Evolutionary conservation across 371 early-diverging fungal genomes (phyloP), one percentile per base, ranked within the genome.

Genomic region (Syncephalastrum contaminatum): DNA sequence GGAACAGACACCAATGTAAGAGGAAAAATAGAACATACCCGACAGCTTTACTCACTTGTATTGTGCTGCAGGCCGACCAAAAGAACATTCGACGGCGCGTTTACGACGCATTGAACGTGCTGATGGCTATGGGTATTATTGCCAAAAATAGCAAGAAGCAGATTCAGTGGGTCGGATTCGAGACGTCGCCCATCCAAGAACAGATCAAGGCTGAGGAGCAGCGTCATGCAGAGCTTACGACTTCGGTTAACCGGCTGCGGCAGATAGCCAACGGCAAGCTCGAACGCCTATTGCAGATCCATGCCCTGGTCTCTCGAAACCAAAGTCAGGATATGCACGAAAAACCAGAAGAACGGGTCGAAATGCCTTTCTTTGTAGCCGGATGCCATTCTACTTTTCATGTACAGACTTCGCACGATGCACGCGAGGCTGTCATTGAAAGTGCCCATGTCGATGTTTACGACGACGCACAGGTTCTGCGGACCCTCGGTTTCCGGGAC

Each of bases 11-110:
- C 10, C 36, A 30, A 30, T 30, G 36, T 30, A 30, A 30, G 36
- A 10, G 10, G 36, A 30, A 30, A 30, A 30, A 30, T 30, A 30
- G 36, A 30, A 30, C 36, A 30, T 30, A 30, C 12, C 36, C 10
- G 36, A 30, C 36, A 30, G 10, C 36, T 10, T 30, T 30, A 30
- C 10, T 30, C 12, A 30, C 10, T 8, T 30, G 10, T 30, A 8
- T 12, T 8, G 10, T 30, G 36, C 36, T 30, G 36, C 36, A 30
- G 49, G 53, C 51, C 27, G 87, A 87, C 56, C 85, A 88, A 63
- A 88, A 90, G 70, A 91, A 91, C 55, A 86, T 91, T 54, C 82
- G 89, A 25, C 80, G 91, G 39, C 81, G 91, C 25, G 89, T 90
- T 1, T 91, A 91, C 59, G 91, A 91, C 67, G 91, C 90, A 5